A percentile compares a stretch with the other conserved stretches of the same genome.
Conservation (phyloP, 2,329 filamentous ascomycete species). For the Metarhizium brunneum region DNA sequence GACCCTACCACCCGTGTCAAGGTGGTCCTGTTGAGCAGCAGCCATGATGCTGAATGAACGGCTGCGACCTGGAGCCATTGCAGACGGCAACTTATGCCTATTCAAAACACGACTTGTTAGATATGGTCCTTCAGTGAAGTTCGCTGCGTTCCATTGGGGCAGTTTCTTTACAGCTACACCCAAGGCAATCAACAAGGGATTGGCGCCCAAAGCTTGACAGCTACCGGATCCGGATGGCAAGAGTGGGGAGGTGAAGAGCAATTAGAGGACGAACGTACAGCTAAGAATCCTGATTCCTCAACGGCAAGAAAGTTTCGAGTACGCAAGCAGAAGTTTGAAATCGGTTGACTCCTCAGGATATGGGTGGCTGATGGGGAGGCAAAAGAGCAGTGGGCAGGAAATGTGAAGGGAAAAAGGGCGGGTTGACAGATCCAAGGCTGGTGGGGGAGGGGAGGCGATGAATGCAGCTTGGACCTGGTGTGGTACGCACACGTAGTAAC, state of each 20-base stretch:
- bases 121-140: not conserved
- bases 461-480: not conserved
- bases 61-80: slow-evolving; percentile 24
- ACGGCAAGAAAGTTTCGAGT: not conserved
- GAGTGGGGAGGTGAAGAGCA: not conserved
- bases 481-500: not conserved
- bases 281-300: not conserved
- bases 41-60: slow-evolving; percentile 37
- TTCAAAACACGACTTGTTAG: slow-evolving; percentile 1
- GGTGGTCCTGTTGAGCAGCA: slow-evolving; percentile 72
- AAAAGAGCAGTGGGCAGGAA: not conserved
- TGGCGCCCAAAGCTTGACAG: not conserved
- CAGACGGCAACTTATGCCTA: slow-evolving; percentile 9
- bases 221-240: not conserved
- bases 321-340: not conserved
- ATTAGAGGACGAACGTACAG: not conserved
- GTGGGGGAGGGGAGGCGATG: not conserved
- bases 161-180: not conserved
- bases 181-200: no score
- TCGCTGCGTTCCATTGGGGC: not conserved
- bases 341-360: no score
- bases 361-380: not conserved
- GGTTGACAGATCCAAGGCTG: not conserved
- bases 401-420: not conserved
- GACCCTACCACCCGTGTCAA: slow-evolving; percentile 64